Evolutionary conservation across 2,329 filamentous ascomycete genomes (phyloP), one percentile per base, ranked within the genome.

Genomic region (Lecanicillium sp.): DNA sequence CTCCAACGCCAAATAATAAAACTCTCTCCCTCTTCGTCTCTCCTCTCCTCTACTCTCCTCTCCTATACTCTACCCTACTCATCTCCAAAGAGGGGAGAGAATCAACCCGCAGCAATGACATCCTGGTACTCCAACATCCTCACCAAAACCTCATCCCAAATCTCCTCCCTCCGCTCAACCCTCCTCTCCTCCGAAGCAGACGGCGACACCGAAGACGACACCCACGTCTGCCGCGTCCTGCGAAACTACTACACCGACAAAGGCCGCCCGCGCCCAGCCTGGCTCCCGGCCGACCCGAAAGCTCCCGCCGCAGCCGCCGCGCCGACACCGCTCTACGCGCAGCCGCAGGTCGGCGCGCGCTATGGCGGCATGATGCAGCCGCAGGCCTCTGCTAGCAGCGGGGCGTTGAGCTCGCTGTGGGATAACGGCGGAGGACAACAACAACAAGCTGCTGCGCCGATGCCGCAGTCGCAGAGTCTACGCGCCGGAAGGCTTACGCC

Each of bases 201-300:
- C 59, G 80, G 81, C 61, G 80, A 84, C 55, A 82, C 78, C 45
- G 75, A 94, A 63, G 89, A 96, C 65, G 87, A 94, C 65, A 94
- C 88, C 3, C 88, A 96, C 67, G 84, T 96, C 54, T 94, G 86
- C 63, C 85, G 92, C 52, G 88, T 94, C 27, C 78, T 98, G 18
- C 84, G 92, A 52, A 83, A 80, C 51, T 95, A 96, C 72, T 96
- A 98, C 70, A 77, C 71, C 37, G 89, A 96, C 60, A 92, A 94
- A 56, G 85, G 83, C 49, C 80, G 81, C 16, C 71, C 79, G 2
- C 84, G 89, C 46, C 92, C 92, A 1, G 64, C 70, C 50, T 96
- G 92, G 90, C 80, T 96, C 7, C 87, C 89, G 7, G 81, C 85
- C 5, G 86, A 95, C 59, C 89, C 87, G n/a, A 90, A 86, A 62